These are phyloP conservation scores for Ceratobasidium sp. DNA, from an alignment of 1,284 basidiomycete species.

Conservation along the genomic window DNA sequence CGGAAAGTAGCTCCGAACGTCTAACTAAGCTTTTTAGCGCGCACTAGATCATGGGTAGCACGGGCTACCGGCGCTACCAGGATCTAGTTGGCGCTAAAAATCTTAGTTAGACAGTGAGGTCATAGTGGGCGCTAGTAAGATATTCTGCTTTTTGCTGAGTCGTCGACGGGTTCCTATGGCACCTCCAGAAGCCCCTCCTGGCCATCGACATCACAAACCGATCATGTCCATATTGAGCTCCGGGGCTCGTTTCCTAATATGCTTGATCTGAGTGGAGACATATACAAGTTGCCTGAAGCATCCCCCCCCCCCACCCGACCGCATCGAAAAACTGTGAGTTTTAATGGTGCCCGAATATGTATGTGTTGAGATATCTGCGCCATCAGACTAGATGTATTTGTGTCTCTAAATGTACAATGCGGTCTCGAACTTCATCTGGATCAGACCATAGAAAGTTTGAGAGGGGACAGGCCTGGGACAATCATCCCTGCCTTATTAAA, in stretches of 20 bases:
- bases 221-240: not conserved
- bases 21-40: too few species aligned
- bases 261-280: not conserved
- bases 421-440: conserved; percentile 14
- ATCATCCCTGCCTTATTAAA: conserved; percentile 20
- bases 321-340: not conserved
- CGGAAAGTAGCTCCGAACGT: too few species aligned
- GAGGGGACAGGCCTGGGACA: not conserved
- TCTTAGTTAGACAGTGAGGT: too few species aligned
- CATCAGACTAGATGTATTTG: not conserved
- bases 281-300: not conserved
- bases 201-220: not conserved
- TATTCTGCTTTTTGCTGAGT: not conserved
- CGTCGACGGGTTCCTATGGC: not conserved
- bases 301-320: not conserved
- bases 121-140: too few species aligned
- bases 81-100: too few species aligned
- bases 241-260: not conserved
- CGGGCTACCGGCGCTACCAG: too few species aligned
- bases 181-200: not conserved
- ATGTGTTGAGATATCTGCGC: not conserved
- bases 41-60: too few species aligned
- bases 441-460: not conserved
- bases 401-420: not conserved
- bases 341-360: not conserved